Base-by-base conservation (phyloP, 371 early-diverging fungal species). In the Apophysomyces variabilis region DNA sequence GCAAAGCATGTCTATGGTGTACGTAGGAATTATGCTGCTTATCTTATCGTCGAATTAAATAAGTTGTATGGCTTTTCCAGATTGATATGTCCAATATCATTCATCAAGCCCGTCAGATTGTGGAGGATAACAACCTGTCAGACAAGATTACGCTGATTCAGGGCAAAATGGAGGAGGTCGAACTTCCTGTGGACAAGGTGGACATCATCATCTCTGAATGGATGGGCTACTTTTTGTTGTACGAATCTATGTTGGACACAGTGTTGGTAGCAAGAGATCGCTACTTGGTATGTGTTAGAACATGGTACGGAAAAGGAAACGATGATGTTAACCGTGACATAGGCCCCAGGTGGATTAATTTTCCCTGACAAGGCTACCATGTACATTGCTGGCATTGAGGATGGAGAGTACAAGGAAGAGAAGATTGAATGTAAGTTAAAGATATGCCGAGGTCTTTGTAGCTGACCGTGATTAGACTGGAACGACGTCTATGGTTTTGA, bases 201-300 rank as follows among this genome's bases (percentile, higher is more conserved):
- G 96, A 95, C 69, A 94, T 97, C 59, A 97, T 99, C 68, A 95
- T 99, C 62, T 95, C 95, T 5, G 99, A 99, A 78, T 99, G 99
- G 99, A 99, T 99, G 96, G 99, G 99, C 35, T 98, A 99, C 88
- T 97, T 97, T 75, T 86, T 98, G 74, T 85, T 98, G 57, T 98
- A 95, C 76, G 98, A 99, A 75, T 93, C 94, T 77, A 99, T 99
- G 99, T 85, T 99, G 74, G 98, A 99, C 79, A 96, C 97, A 6
- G 99, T 99, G 21, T 85, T 99, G 46, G 85, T 89, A 59, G 99
- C 99, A 13, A 90, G 99, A 70, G 98, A 99, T 85, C 89, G 89
- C 75, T 98, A 94, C 83, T 87, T 99, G 67, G 87, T 79, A 66
- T 73, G 78, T 50, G 70, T 68, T 13, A 18, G 14, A 26, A 9